A percentile compares a stretch with the other conserved stretches of the same genome.
phyloP scores from a whole-genome alignment of 2,329 filamentous ascomycete species.

The Trichoderma pleuroti region DNA sequence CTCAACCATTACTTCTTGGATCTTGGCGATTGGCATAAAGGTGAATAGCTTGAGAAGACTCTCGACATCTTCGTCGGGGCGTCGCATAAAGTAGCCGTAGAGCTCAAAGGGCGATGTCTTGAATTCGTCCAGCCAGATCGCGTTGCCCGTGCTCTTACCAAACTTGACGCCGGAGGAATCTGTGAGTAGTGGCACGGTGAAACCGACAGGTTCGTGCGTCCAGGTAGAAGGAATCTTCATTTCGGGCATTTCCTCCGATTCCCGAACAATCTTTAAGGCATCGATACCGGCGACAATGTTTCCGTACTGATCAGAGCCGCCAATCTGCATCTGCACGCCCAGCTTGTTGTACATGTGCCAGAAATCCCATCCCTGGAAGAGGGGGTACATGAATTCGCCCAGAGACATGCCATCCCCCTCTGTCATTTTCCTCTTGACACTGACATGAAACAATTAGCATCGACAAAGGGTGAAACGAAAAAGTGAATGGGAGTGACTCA shows the following conservation, averaged over 20 bases:
- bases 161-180: conserved; percentile 85
- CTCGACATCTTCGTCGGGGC: conserved; percentile 77
- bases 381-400: conserved; percentile 86
- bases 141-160: conserved; percentile 91
- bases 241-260: conserved; percentile 48
- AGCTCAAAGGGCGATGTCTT: conserved; percentile 81
- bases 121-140: conserved; percentile 82
- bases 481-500: conserved; percentile 45
- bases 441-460: conserved; percentile 26
- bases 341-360: conserved; percentile 73
- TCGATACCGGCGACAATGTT: conserved; percentile 93
- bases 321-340: conserved; percentile 79
- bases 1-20: conserved; percentile 62
- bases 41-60: conserved; percentile 85
- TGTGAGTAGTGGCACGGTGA: conserved; percentile 87
- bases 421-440: conserved; percentile 77
- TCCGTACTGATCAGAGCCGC: conserved; percentile 92
- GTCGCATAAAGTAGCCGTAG: conserved; percentile 85
- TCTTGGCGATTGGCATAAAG: conserved; percentile 71
- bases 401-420: conserved; percentile 90
- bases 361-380: conserved; percentile 96
- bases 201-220: conserved; percentile 66
- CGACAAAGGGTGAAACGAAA: not conserved
- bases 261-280: conserved; percentile 71
- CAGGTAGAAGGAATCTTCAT: conserved; percentile 39